Base-by-base conservation (phyloP, 176 grass and related monocot genomes). In the Musa beccarii region DNA sequence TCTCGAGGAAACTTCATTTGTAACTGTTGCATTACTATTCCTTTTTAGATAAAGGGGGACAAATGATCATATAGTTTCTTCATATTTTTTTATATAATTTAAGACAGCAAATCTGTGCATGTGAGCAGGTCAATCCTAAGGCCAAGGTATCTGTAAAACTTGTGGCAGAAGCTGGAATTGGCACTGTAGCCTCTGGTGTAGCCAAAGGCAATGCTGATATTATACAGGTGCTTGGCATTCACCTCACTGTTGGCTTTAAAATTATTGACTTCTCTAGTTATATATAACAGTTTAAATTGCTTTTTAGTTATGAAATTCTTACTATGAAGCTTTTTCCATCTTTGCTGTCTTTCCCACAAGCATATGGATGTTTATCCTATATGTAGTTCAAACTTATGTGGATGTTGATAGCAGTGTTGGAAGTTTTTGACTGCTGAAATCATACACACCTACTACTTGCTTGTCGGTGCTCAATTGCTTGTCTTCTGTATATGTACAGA, bases 71-170 rank as follows among this genome's bases (percentile, higher is more conserved):
- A 21, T 61, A 62, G 8, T 62, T 22, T 62, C 16, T 20, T 20
- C 59, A 62, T 22, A n/a, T 7, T 1, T 19, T 54, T 72, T 85
- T 19, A 24, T 61, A 29, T 75, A 51, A 10, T 1, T 68, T 34
- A 69, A 24, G 11, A 70, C 59, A 24, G 9, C 82, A 67, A 43
- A 43, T 43, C 53, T 75, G 75, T 25, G 59, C 77, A 54, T 51
- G 26, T 51, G 52, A 83, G 63, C 84, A 99, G 96, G 93, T 99
- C 59, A 99, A 99, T 81, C 91, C 96, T 76, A 86, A 85, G 79
- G 96, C 96, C 8, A 99, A 99, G 83, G 96, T 99, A 53, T 95
- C 96, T 7, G 96, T 99, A 79, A 99, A 99, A 85, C 91, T 99
- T 81, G 96, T 99, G 54, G 68, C 96, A 72, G 96, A 99, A 84